These are phyloP conservation scores for Aegilops bicornis DNA, from an alignment of 176 grass and related monocot genomes.

Conservation along the genomic window DNA sequence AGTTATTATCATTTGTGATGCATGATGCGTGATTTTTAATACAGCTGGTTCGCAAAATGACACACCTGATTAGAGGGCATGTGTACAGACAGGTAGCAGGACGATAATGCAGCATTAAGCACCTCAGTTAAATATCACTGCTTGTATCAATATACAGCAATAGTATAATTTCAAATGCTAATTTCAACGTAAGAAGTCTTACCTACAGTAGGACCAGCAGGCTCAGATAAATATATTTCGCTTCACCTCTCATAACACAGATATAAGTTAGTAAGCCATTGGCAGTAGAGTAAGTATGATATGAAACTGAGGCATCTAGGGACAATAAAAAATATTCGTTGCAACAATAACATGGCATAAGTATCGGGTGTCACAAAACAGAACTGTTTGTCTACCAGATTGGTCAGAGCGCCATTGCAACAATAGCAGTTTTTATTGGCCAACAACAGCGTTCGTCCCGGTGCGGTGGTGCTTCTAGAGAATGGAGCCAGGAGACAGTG, in stretches of 20 bases:
- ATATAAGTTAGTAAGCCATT: not conserved
- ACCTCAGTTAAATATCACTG: not conserved
- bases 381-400: no score
- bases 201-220: not conserved
- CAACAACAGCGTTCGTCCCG: no score
- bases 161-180: not conserved
- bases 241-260: not conserved
- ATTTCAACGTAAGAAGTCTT: not conserved
- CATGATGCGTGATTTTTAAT: no score
- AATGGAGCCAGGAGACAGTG: no score
- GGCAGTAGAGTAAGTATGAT: not conserved
- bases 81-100: no score
- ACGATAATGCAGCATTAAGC: not conserved
- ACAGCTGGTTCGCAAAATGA: no score
- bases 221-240: not conserved
- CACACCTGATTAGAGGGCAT: no score
- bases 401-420: no score
- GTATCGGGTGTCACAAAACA: not conserved
- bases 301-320: not conserved
- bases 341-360: not conserved
- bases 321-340: not conserved
- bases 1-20: no score
- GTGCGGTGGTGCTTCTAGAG: no score
- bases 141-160: not conserved
- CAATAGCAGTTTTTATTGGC: no score